phyloP scores from a whole-genome alignment of 768 basidiomycete species.

The Saitozyma sp. region DNA sequence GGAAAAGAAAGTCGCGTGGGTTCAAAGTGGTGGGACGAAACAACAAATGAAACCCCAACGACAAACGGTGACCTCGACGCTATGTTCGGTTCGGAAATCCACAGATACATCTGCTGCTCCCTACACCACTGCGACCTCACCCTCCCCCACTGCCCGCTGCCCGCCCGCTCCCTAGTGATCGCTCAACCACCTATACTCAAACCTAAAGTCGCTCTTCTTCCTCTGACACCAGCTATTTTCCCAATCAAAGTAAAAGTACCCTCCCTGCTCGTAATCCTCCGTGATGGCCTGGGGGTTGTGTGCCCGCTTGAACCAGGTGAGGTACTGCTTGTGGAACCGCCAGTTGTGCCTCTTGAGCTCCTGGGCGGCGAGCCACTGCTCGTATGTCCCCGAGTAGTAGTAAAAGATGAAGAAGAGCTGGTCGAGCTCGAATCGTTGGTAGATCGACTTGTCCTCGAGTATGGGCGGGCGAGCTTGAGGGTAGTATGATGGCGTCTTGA shows the following conservation, averaged over 20 bases:
- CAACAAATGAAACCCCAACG: too few relatives aligned
- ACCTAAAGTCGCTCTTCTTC: slow-evolving; percentile 97
- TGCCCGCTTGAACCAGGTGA: slow-evolving; percentile 99
- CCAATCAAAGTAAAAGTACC: slow-evolving; percentile 88
- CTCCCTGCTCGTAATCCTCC: slow-evolving; percentile 98
- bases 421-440: slow-evolving; percentile 90
- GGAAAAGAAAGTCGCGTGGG: too few relatives aligned
- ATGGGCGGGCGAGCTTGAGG: slow-evolving; percentile 82
- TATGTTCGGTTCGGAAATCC: too few relatives aligned
- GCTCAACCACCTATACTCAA: slow-evolving; percentile 33
- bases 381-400: slow-evolving; percentile 94
- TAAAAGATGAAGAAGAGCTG: slow-evolving; percentile 99
- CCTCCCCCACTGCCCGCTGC: too few relatives aligned
- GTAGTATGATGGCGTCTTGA: slow-evolving; percentile 87
- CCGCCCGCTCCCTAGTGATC: slow-evolving; percentile 6
- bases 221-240: slow-evolving; percentile 98
- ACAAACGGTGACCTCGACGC: too few relatives aligned
- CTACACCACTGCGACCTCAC: too few relatives aligned
- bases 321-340: slow-evolving; percentile 98
- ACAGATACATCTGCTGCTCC: too few relatives aligned
- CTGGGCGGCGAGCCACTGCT: slow-evolving; percentile 96
- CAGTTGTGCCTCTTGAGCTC: slow-evolving; percentile 97
- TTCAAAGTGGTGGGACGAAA: too few relatives aligned
- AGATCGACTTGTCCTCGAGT: slow-evolving; percentile 78
- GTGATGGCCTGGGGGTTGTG: slow-evolving; percentile 98